These are phyloP conservation scores for Geosmithia putterillii DNA, from an alignment of 2,329 filamentous ascomycete species.

Conservation along the genomic window DNA sequence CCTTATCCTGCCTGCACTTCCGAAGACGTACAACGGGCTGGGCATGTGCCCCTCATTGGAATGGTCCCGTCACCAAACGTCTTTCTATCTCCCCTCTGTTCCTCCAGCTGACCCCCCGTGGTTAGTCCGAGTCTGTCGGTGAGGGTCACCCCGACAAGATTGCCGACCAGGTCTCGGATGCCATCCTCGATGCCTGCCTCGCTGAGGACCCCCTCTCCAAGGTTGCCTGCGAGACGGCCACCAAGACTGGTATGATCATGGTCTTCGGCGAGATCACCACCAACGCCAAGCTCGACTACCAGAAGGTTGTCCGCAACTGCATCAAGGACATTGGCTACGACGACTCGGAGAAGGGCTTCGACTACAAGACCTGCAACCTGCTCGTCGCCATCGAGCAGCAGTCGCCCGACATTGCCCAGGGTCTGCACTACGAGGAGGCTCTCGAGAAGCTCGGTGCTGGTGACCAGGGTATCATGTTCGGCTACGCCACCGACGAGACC, in stretches of 20 bases:
- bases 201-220: constrained; percentile 93
- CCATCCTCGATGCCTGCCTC: constrained; percentile 96
- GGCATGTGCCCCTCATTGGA: not conserved
- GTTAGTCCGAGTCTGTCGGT: constrained; percentile 71
- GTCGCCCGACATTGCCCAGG: constrained; percentile 96
- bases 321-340: constrained; percentile 99
- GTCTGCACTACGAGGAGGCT: constrained; percentile 94
- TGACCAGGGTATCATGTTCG: constrained; percentile 99
- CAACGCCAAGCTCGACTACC: constrained; percentile 92
- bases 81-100: not conserved
- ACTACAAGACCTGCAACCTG: constrained; percentile 99
- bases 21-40: not conserved
- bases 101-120: constrained; percentile 1
- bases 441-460: constrained; percentile 96
- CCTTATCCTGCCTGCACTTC: not conserved
- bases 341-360: constrained; percentile 92
- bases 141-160: constrained; percentile 96
- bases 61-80: not conserved
- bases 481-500: constrained; percentile 98
- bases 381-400: constrained; percentile 99
- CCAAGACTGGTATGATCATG: constrained; percentile 99
- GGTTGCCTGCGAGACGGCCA: constrained; percentile 97
- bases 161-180: constrained; percentile 96
- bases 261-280: constrained; percentile 98
- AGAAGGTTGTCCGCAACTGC: constrained; percentile 85